Base-by-base conservation (phyloP, 1,284 basidiomycete genomes). In the Sphaerobolus stellatus region DNA sequence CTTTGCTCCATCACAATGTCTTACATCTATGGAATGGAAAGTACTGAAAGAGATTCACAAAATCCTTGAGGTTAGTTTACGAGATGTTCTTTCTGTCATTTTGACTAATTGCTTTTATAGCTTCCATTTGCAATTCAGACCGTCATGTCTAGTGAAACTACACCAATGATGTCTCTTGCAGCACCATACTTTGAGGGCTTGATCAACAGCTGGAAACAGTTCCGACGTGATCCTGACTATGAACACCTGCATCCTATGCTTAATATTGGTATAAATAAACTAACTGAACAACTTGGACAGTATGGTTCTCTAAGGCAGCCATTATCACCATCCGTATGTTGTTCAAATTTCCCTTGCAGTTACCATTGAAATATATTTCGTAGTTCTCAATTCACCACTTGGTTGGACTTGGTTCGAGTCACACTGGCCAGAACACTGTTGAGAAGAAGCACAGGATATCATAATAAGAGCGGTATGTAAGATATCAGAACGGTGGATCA, bases 271-370 rank as follows among this genome's bases (percentile, higher is more conserved):
- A 22, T 48, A 11, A 48, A 48, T 25, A 48, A 48, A 20, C 13
- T 48, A 25, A 22, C 8, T n/a, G 13, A 14, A 28, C 46, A 48
- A 29, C 29, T 9, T 25, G 29, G 29, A 11, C 8, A 20, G 22
- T 13, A 25, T 9, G 18, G 28, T 13, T 29, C 29, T 25, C n/a
- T 16, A 27, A 25, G 29, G 13, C 46, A 28, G 7, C 46, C 11
- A 48, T 48, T 28, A 28, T 48, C 14, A 24, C 46, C 14, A 48
- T 48, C n/a, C 18, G 46, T 48, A 48, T n/a, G n/a, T n/a, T n/a
- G n/a, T n/a, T n/a, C n/a, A 13, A 22, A 29, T 9, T 29, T 28
- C 29, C 29, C 11, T 48, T 11, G 11, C 16, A 48, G 11, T 22
- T 25, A 24, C 27, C 18, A 28, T 11, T 24, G 14, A 28, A 8